Evolutionary conservation across 441 rosid genomes (phyloP).

Genomic region (Eutrema salsugineum): DNA sequence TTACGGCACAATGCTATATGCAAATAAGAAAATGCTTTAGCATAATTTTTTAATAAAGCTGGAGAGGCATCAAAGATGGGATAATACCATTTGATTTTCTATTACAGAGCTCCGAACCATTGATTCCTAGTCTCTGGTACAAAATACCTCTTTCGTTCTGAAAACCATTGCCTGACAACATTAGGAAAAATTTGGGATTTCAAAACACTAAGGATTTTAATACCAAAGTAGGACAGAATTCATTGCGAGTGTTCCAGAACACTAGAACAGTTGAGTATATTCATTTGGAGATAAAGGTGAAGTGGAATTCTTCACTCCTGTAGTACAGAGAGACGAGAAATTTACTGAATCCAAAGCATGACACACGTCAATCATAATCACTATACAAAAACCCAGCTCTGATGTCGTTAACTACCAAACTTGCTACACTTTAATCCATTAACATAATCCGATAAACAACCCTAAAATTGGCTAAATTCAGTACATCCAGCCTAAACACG

Average conservation of each 20-base stretch:
- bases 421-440: not conserved
- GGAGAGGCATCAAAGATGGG: slow-evolving; percentile 13
- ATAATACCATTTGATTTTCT: slow-evolving; percentile 31
- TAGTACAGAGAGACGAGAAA: not conserved
- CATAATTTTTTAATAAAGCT: not conserved
- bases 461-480: not conserved
- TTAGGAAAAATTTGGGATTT: not conserved
- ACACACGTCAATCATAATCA: not conserved
- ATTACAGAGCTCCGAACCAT: slow-evolving; percentile 33
- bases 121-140: slow-evolving; percentile 23
- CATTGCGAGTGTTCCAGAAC: not conserved
- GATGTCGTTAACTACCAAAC: not conserved
- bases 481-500: not conserved
- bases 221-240: not conserved
- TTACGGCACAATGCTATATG: slow-evolving; percentile 30
- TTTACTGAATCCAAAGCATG: not conserved
- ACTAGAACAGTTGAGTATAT: not conserved
- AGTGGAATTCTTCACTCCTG: not conserved
- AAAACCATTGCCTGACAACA: slow-evolving; percentile 37
- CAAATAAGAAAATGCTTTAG: slow-evolving; percentile 13
- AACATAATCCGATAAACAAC: not conserved
- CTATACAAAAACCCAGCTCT: not conserved
- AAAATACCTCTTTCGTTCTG: slow-evolving; percentile 33
- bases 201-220: not conserved
- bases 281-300: not conserved